phyloP scores from a whole-genome alignment of 768 basidiomycete species.

The Boletus edulis region DNA sequence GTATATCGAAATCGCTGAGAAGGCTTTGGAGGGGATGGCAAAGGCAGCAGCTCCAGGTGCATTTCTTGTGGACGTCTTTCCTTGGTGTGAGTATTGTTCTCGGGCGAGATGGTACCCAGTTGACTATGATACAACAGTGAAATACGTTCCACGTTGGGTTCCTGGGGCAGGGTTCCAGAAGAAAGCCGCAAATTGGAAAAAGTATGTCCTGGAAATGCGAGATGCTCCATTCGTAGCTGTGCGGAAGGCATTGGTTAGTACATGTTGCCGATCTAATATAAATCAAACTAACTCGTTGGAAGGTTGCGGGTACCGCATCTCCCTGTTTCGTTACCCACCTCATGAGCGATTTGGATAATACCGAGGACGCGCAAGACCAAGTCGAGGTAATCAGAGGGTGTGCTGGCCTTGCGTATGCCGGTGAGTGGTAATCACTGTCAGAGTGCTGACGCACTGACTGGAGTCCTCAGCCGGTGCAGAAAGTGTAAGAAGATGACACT shows the following conservation, averaged over 20 bases:
- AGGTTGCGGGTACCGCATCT: constrained; percentile 27
- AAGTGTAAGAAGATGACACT: constrained; percentile 18
- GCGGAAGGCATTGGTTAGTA: constrained; percentile 37
- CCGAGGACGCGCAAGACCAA: constrained; percentile 12
- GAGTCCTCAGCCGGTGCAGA: constrained; percentile 39
- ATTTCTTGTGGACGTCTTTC: constrained; percentile 51
- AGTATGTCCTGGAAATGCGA: constrained; percentile 46
- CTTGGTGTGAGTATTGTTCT: constrained; percentile 32
- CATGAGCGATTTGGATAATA: constrained; percentile 17
- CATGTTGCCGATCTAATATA: neutral
- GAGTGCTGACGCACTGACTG: constrained; percentile 4
- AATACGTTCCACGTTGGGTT: constrained; percentile 51
- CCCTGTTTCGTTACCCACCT: constrained; percentile 32
- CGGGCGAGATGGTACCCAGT: neutral
- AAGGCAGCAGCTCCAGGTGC: constrained; percentile 51
- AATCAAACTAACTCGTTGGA: neutral
- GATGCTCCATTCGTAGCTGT: constrained; percentile 43
- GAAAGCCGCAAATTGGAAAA: constrained; percentile 49
- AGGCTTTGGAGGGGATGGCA: constrained; percentile 48
- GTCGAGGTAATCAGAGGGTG: constrained; percentile 40
- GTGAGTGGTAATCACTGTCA: constrained; percentile 23
- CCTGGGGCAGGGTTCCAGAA: constrained; percentile 51
- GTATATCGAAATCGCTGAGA: constrained; percentile 52
- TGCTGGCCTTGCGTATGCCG: constrained; percentile 48
- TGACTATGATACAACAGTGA: constrained; percentile 35